phyloP scores from a whole-genome alignment of 1,139 yeast species.

The Pichia sp. region DNA sequence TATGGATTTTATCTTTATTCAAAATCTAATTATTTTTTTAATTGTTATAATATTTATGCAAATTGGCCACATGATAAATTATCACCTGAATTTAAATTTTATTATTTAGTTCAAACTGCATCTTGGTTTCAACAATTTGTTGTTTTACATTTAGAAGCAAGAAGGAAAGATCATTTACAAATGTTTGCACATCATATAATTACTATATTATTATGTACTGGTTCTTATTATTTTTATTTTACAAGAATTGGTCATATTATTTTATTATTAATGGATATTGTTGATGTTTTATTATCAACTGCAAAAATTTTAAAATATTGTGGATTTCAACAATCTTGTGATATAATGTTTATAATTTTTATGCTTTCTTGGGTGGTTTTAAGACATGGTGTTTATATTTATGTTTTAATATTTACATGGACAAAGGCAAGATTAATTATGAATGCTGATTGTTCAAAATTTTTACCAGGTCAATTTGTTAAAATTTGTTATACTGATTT shows the following conservation, averaged over 20 bases:
- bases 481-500: slow-evolving; percentile 50
- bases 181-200: slow-evolving; percentile 88
- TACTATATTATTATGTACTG: slow-evolving; percentile 60
- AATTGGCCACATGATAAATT: slow-evolving; percentile 70
- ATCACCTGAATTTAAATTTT: slow-evolving; percentile 49
- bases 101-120: slow-evolving; percentile 66
- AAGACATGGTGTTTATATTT: slow-evolving; percentile 72
- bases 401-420: slow-evolving; percentile 51
- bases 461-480: slow-evolving; percentile 26
- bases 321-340: slow-evolving; percentile 56
- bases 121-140: slow-evolving; percentile 79
- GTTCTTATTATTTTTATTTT: slow-evolving; percentile 69
- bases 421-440: slow-evolving; percentile 34
- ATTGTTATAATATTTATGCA: slow-evolving; percentile 54
- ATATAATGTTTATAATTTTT: slow-evolving; percentile 61
- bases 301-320: slow-evolving; percentile 79
- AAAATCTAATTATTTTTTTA: slow-evolving; percentile 52
- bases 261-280: slow-evolving; percentile 74
- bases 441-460: slow-evolving; percentile 34
- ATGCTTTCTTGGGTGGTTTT: slow-evolving; percentile 61
- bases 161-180: slow-evolving; percentile 75
- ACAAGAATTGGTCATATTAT: slow-evolving; percentile 76
- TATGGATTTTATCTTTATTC: slow-evolving; percentile 55
- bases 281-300: slow-evolving; percentile 61
- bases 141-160: slow-evolving; percentile 69